phyloP scores from a whole-genome alignment of 2,329 filamentous ascomycete species.

The Exophiala calicioides region DNA sequence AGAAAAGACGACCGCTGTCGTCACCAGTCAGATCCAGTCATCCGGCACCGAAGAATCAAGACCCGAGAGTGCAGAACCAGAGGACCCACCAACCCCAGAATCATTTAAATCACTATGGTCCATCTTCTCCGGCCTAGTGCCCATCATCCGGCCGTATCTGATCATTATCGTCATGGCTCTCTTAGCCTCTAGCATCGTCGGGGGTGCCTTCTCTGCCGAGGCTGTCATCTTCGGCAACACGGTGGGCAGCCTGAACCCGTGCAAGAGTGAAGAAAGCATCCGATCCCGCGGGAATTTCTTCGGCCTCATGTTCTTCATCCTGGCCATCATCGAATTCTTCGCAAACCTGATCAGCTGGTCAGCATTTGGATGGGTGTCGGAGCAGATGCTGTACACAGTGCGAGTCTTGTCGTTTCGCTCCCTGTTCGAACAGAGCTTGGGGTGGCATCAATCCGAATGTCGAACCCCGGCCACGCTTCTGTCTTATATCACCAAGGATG shows the following conservation, averaged over 20 bases:
- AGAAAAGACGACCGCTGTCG: slow-evolving; percentile 8
- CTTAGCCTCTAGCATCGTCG: slow-evolving; percentile 55
- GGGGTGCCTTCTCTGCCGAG: slow-evolving; percentile 58
- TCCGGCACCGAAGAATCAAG: too few species aligned
- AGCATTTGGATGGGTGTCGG: slow-evolving; percentile 23
- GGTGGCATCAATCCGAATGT: slow-evolving; percentile 69
- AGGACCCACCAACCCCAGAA: too few species aligned
- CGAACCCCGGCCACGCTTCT: slow-evolving; percentile 64
- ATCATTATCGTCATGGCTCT: slow-evolving; percentile 52
- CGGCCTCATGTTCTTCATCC: slow-evolving; percentile 61
- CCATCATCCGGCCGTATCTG: slow-evolving; percentile 49
- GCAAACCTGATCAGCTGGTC: slow-evolving; percentile 62
- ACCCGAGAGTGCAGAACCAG: too few species aligned
- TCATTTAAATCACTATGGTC: too few species aligned
- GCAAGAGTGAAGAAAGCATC: slow-evolving; percentile 51
- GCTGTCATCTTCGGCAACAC: slow-evolving; percentile 64
- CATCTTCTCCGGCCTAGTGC: too few species aligned
- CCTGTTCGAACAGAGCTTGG: slow-evolving; percentile 28
- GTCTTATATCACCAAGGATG: slow-evolving; percentile 69
- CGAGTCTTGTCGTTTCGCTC: slow-evolving; percentile 28
- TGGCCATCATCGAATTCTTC: slow-evolving; percentile 61
- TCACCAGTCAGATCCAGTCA: too few species aligned
- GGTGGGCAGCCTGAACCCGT: slow-evolving; percentile 59
- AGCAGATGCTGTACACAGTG: slow-evolving; percentile 21
- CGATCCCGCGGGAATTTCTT: slow-evolving; percentile 55